Conservation (phyloP, 257 asterid genomes). For the Petunia axillaris region DNA sequence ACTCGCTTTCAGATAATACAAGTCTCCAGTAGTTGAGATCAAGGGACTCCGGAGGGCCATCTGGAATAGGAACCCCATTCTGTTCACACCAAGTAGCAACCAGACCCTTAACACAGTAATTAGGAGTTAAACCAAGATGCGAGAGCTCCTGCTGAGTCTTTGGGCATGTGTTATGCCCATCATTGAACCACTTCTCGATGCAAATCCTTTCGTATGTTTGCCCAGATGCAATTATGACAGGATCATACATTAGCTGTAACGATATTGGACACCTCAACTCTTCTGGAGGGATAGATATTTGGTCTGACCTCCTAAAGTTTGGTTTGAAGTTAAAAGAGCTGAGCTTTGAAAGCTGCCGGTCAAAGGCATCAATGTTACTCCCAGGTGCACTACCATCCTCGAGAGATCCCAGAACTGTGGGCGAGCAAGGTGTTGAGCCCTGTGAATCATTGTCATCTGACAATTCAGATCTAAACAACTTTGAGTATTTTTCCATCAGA, state of each 20-base stretch:
- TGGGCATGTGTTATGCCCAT: constrained; percentile 94
- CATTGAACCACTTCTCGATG: constrained; percentile 94
- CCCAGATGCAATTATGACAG: constrained; percentile 93
- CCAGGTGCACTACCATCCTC: constrained; percentile 63
- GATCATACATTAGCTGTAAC: constrained; percentile 91
- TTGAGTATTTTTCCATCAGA: constrained; percentile 90
- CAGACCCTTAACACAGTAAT: constrained; percentile 94
- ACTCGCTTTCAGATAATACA: constrained; percentile 78
- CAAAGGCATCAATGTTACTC: constrained; percentile 66
- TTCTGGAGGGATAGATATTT: constrained; percentile 80
- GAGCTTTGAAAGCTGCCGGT: constrained; percentile 77
- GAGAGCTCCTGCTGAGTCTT: constrained; percentile 95
- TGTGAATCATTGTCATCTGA: constrained; percentile 97
- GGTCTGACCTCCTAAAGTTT: constrained; percentile 75
- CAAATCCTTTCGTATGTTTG: constrained; percentile 96
- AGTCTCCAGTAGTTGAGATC: constrained; percentile 98
- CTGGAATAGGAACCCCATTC: constrained; percentile 75
- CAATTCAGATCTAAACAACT: constrained; percentile 81
- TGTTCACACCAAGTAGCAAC: constrained; percentile 98
- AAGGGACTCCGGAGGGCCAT: constrained; percentile 94
- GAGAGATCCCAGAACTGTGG: constrained; percentile 73
- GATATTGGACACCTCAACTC: constrained; percentile 96
- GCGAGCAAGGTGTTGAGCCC: constrained; percentile 97
- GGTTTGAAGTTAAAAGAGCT: constrained; percentile 90
- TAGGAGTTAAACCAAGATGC: constrained; percentile 86